These are phyloP conservation scores for Yarrowia deformans DNA, from an alignment of 805 yeast genomes.

Conservation along the genomic window DNA sequence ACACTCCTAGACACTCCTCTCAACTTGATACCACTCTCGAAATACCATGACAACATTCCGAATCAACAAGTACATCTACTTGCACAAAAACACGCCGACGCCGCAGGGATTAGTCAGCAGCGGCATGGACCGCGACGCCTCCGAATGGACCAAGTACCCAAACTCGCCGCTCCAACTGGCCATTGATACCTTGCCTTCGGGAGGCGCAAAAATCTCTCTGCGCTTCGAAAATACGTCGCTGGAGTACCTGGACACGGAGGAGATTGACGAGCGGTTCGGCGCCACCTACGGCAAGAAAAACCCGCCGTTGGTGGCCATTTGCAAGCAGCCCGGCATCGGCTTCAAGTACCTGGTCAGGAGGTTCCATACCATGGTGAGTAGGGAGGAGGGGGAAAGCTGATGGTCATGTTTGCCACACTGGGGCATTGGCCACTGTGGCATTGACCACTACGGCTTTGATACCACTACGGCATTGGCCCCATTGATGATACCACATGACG, in stretches of 20 bases:
- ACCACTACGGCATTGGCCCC: no score
- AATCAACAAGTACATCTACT: constrained; percentile 24
- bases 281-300: constrained; percentile 4
- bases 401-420: no score
- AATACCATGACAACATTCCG: constrained; percentile 22
- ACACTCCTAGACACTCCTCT: not conserved
- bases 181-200: not conserved
- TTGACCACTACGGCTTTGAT: no score
- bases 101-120: constrained; percentile 21
- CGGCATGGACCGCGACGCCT: constrained; percentile 17
- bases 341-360: constrained; percentile 22
- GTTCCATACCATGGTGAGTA: constrained; percentile 29
- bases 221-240: not conserved
- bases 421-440: no score
- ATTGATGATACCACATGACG: no score
- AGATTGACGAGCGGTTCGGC: not conserved
- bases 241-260: constrained; percentile 18
- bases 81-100: constrained; percentile 21
- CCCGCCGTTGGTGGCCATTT: constrained; percentile 19
- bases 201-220: constrained; percentile 10
- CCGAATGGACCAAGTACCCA: constrained; percentile 22
- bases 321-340: constrained; percentile 22
- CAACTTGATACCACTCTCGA: not conserved
- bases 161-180: constrained; percentile 2
- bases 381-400: no score